Evolutionary conservation across 148 eudicot species (phyloP).

Genomic region (Polygonum maritimum): DNA sequence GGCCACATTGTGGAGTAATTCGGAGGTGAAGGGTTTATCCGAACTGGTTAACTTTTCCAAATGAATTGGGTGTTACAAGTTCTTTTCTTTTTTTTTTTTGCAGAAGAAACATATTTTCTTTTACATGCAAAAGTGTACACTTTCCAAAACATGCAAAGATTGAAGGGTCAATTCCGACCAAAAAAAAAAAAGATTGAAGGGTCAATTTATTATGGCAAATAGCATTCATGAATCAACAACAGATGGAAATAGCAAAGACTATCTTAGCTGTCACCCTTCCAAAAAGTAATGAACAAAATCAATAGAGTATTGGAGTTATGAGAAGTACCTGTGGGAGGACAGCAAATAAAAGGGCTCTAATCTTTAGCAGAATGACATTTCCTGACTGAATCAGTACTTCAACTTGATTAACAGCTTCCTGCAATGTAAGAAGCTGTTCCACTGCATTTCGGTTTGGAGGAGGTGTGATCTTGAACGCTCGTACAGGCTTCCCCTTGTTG

Average conservation of each 20-base stretch:
- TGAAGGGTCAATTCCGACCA: not conserved
- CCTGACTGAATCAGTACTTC: slow-evolving; percentile 55
- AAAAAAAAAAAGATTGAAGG: not conserved
- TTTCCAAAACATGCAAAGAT: not conserved
- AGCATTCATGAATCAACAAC: not conserved
- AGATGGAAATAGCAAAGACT: not conserved
- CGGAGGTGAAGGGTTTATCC: no score
- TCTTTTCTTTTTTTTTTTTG: not conserved
- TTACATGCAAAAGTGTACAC: not conserved
- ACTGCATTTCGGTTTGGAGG: slow-evolving; percentile 70
- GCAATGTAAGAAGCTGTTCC: slow-evolving; percentile 65
- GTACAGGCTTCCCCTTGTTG: slow-evolving; percentile 43
- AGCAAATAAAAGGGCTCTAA: slow-evolving; percentile 62
- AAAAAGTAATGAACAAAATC: not conserved
- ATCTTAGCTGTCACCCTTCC: not conserved
- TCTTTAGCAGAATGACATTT: slow-evolving; percentile 59
- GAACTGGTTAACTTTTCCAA: no score
- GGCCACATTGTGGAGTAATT: no score
- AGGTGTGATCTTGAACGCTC: slow-evolving; percentile 48
- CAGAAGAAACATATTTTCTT: not conserved
- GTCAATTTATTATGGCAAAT: not conserved
- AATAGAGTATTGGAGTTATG: not conserved
- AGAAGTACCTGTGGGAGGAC: slow-evolving; percentile 60
- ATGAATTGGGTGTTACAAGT: not conserved
- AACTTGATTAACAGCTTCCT: slow-evolving; percentile 66